Base-by-base conservation (phyloP, 768 basidiomycete species). In the Pleurotus cornucopiae region DNA sequence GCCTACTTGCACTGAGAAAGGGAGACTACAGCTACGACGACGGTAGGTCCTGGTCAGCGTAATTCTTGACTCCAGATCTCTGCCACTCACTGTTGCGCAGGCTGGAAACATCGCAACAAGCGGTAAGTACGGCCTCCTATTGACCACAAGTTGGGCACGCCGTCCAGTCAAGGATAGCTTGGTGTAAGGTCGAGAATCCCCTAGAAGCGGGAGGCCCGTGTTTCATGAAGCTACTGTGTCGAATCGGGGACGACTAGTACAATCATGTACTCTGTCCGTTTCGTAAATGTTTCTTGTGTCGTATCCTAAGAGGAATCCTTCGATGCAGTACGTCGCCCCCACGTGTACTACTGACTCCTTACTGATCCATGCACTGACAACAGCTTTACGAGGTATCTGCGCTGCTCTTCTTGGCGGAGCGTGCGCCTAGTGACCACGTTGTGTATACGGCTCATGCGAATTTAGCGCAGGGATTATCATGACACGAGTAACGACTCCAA, bases 391-490 rank as follows among this genome's bases (percentile, higher is more conserved):
- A 70, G 79, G 76, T 76, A 39, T 30, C n/a, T 14, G 11, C n/a
- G 9, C 26, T 55, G 2, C 21, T 14, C 16, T 55, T 3, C 14
- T 9, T 11, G 14, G 26, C 34, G 16, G 48, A 21, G 40, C 59
- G 46, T 34, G 7, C 2, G 11, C 30, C 13, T 23, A 55, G 18
- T 43, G 18, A 11, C 30, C 30, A 11, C 30, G 9, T 34, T 34
- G 9, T 9, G 30, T 11, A 9, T 34, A 34, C 30, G 2, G 53
- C 18, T 54, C 37, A 14, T 5, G 18, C 60, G 82, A 85, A 58
- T 88, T 88, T 64, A 86, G 86, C n/a, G 74, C 73, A 5, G 86
- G 86, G 2, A 86, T 88, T 23, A 23, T 23, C 23, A 5, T 23
- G 23, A 23, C 11, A 71, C 76, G 18, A 66, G 74, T 34, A 34